Percentiles rank a stretch among this genome's conserved stretches.
Evolutionary conservation across 73 alveolate genomes (phyloP).

Genomic region (Effrenium voratum): DNA sequence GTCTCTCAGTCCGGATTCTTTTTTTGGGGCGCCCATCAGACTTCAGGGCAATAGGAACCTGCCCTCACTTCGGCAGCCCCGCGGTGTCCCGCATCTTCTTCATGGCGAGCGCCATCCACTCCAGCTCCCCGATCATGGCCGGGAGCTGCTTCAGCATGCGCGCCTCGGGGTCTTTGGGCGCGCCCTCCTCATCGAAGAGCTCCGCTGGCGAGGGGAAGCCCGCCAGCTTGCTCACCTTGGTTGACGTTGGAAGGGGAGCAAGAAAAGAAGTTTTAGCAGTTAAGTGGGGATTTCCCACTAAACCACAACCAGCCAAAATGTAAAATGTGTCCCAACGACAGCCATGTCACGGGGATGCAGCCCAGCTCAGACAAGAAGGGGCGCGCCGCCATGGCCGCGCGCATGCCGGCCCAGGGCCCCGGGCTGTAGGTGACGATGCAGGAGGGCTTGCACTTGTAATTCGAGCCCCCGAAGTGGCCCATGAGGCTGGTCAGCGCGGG

Average conservation of each 20-base stretch:
- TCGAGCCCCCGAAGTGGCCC: constrained; percentile 53
- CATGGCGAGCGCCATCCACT: constrained; percentile 43
- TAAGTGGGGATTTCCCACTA: too few species aligned
- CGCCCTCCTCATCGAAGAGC: constrained; percentile 24
- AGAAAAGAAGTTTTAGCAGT: too few species aligned
- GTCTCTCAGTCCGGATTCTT: too few species aligned
- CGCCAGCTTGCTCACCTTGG: constrained; percentile 37
- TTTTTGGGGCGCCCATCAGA: too few species aligned
- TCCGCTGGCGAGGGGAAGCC: constrained; percentile 22
- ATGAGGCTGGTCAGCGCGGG: constrained; percentile 40
- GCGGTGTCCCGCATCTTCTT: constrained; percentile 45
- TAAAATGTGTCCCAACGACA: too few species aligned
- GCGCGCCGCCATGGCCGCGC: constrained; percentile 54
- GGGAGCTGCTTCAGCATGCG: constrained; percentile 47
- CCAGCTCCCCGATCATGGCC: constrained; percentile 35
- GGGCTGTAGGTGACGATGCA: constrained; percentile 59
- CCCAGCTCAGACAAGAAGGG: constrained; percentile 56
- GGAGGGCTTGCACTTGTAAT: constrained; percentile 45
- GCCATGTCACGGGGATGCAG: constrained; percentile 57
- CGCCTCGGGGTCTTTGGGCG: constrained; percentile 36
- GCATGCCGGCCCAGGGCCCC: constrained; percentile 39
- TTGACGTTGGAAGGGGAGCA: too few species aligned
- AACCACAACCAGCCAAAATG: too few species aligned
- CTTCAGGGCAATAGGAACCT: too few species aligned
- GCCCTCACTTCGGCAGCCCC: constrained; percentile 19